Evolutionary conservation across 169 alveolate species (phyloP).

Genomic region (Eimeria necatrix): DNA sequence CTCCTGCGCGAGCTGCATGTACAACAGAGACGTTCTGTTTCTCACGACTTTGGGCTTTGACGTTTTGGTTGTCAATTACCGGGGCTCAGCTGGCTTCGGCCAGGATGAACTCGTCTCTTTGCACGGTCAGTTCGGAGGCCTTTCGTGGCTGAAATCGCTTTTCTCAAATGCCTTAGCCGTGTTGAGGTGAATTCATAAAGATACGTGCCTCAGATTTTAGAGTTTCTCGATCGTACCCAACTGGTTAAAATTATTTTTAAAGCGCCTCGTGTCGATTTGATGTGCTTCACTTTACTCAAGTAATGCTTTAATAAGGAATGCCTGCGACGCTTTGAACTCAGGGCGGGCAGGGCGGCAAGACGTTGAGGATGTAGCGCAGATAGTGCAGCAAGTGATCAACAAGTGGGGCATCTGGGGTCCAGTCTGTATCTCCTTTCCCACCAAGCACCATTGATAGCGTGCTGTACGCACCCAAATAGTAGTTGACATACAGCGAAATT

Average conservation of each 20-base stretch:
- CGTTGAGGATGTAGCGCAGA: conserved; percentile 72
- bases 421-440: neutral
- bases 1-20: conserved; percentile 43
- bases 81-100: conserved; percentile 81
- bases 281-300: no score
- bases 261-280: no score
- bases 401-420: conserved; percentile 25
- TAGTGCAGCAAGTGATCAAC: conserved; percentile 4
- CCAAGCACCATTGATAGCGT: no score
- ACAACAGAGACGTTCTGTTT: conserved; percentile 41
- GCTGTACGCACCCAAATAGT: no score
- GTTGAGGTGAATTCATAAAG: no score
- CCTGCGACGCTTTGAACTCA: neutral
- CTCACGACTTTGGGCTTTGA: conserved; percentile 61
- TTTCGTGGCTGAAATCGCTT: no score
- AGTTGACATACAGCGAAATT: no score
- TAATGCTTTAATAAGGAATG: no score
- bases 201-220: no score
- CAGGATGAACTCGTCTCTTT: conserved; percentile 76
- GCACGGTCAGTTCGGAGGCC: conserved; percentile 15
- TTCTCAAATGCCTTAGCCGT: no score
- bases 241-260: no score
- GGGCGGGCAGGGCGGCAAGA: conserved; percentile 78
- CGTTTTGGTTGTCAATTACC: conserved; percentile 73
- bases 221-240: no score